phyloP scores from a whole-genome alignment of 2,329 filamentous ascomycete genomes.

The Hypoxylon sp. region DNA sequence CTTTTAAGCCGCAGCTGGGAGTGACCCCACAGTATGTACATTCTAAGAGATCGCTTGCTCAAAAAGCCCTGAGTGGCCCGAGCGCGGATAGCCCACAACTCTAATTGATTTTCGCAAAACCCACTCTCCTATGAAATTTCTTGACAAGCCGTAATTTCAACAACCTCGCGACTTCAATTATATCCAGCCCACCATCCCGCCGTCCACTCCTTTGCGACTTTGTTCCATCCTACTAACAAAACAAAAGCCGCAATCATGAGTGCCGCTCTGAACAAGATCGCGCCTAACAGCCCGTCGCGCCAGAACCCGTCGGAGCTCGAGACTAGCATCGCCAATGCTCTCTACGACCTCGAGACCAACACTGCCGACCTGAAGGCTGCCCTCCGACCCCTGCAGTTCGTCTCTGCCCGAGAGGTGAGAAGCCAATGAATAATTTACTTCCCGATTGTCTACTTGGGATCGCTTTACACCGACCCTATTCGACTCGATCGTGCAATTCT shows the following conservation, averaged over 20 bases:
- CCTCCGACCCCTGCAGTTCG: conserved; percentile 97
- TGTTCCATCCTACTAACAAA: conserved; percentile 27
- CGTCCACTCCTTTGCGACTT: conserved; percentile 37
- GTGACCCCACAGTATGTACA: too few species aligned
- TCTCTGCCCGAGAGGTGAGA: conserved; percentile 99
- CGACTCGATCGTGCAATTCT: conserved; percentile 45
- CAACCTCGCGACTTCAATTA: conserved; percentile 39
- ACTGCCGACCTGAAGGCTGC: conserved; percentile 97
- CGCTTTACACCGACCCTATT: conserved; percentile 51
- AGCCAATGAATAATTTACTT: conserved; percentile 46
- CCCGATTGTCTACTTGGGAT: conserved; percentile 43
- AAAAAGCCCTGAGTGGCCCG: conserved; percentile 41
- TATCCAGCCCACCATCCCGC: conserved; percentile 23
- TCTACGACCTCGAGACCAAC: conserved; percentile 99
- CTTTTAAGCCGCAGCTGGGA: too few species aligned
- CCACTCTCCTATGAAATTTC: conserved; percentile 37
- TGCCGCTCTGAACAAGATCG: conserved; percentile 96
- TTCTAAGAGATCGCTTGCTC: conserved; percentile 25
- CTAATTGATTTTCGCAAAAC: conserved; percentile 32
- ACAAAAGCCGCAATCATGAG: conserved; percentile 70
- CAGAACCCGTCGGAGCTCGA: conserved; percentile 97
- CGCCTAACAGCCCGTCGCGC: conserved; percentile 95
- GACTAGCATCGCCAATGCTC: conserved; percentile 95
- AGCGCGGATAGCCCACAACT: conserved; percentile 36
- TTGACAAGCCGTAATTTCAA: conserved; percentile 26